A percentile compares a stretch with the other conserved stretches of the same genome.
Conservation (phyloP, 2,329 filamentous ascomycete species). For the Paracamarosporium sp. region DNA sequence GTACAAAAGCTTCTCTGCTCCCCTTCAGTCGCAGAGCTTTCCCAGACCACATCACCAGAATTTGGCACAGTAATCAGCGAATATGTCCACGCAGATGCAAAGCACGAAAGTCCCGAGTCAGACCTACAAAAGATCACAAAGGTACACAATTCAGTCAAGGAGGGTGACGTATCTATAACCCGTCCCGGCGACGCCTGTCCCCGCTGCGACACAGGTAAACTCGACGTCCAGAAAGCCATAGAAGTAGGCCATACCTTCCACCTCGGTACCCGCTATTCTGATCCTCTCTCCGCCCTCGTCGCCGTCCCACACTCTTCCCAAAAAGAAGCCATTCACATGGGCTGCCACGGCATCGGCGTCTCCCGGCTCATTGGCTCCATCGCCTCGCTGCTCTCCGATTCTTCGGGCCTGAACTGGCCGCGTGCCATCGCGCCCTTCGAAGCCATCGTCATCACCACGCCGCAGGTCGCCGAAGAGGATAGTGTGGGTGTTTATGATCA, state of each 20-base stretch:
- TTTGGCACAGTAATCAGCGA: slow-evolving; percentile 27
- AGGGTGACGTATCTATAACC: slow-evolving; percentile 69
- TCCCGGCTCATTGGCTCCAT: slow-evolving; percentile 89
- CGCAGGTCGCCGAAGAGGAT: slow-evolving; percentile 53
- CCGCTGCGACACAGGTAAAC: slow-evolving; percentile 66
- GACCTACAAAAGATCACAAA: slow-evolving; percentile 9
- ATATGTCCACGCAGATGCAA: too few species aligned
- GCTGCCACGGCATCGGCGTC: slow-evolving; percentile 93
- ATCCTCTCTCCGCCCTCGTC: slow-evolving; percentile 72
- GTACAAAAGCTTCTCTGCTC: neutral
- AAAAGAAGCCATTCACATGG: slow-evolving; percentile 79
- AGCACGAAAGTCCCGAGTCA: too few species aligned
- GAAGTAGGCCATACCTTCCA: slow-evolving; percentile 97
- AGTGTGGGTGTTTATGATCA: slow-evolving; percentile 69
- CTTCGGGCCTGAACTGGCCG: slow-evolving; percentile 82
- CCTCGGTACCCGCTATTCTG: slow-evolving; percentile 86
- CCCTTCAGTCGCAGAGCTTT: neutral
- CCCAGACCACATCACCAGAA: neutral
- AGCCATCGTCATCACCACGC: slow-evolving; percentile 67
- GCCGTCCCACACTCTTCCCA: slow-evolving; percentile 48
- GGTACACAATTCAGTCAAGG: neutral
- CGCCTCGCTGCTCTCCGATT: slow-evolving; percentile 75
- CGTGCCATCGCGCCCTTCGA: slow-evolving; percentile 85
- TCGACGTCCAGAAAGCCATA: slow-evolving; percentile 75
- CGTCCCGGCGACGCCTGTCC: slow-evolving; percentile 75